Evolutionary conservation across 2,329 filamentous ascomycete genomes (phyloP).

Genomic region (Chaetomium strumarium): DNA sequence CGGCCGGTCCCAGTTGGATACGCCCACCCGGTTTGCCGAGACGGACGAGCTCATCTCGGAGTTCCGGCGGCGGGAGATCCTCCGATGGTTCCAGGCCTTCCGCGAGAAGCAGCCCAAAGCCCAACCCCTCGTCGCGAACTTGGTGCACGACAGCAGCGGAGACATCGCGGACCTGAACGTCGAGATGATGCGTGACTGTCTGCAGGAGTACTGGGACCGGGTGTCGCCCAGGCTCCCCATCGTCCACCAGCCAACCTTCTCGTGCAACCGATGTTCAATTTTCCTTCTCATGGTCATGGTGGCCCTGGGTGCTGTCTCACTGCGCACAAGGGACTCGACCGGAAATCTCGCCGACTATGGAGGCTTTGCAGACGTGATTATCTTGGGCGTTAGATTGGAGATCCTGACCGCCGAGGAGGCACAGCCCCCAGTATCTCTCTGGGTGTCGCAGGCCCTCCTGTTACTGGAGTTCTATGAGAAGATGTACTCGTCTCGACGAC

Average conservation of each 20-base stretch:
- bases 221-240: slow-evolving; percentile 84
- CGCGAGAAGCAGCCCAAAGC: slow-evolving; percentile 39
- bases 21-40: slow-evolving; percentile 35
- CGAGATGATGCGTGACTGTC: slow-evolving; percentile 78
- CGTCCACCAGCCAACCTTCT: slow-evolving; percentile 82
- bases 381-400: slow-evolving; percentile 71
- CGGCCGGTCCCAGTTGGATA: slow-evolving; percentile 40
- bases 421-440: slow-evolving; percentile 74
- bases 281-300: slow-evolving; percentile 76
- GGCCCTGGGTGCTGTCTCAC: slow-evolving; percentile 73
- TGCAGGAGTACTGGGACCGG: slow-evolving; percentile 81
- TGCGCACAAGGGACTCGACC: slow-evolving; percentile 59
- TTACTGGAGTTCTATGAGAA: slow-evolving; percentile 88
- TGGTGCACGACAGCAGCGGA: slow-evolving; percentile 37
- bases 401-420: slow-evolving; percentile 79
- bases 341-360: slow-evolving; percentile 42
- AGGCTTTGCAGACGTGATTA: slow-evolving; percentile 53
- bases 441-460: slow-evolving; percentile 80
- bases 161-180: slow-evolving; percentile 54
- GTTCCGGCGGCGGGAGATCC: slow-evolving; percentile 39
- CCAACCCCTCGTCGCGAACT: slow-evolving; percentile 29
- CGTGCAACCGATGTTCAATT: slow-evolving; percentile 69
- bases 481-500: slow-evolving; percentile 73
- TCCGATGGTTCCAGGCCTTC: slow-evolving; percentile 40
- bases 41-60: slow-evolving; percentile 42